Base-by-base conservation (phyloP, 805 yeast genomes). In the Cyberlindnera galapagoensis region DNA sequence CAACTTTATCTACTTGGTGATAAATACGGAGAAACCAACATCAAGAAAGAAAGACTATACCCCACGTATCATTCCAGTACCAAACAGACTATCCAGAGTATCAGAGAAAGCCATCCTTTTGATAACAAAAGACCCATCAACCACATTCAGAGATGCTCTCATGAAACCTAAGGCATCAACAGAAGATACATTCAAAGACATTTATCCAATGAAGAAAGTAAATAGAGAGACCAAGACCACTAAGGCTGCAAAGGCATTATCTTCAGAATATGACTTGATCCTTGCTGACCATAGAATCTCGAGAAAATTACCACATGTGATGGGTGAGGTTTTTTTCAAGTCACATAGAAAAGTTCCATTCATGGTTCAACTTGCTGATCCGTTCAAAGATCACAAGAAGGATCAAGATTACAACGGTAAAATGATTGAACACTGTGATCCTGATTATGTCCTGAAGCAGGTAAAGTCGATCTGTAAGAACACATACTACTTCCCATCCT, bases 71-170 rank as follows among this genome's bases (percentile, higher is more conserved):
- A 62, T 78, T 25, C 24, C 23, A 23, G 35, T 32, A 21, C 64
- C 72, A 0, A 60, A 69, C 42, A 67, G 71, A 40, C 52, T 80
- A 35, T 69, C 67, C 32, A 65, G 63, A 35, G 51, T 73, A 3
- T 66, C 67, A 14, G 68, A 69, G 14, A 60, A 69, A 30, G 60
- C 74, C 15, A 67, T 81, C 5, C 51, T 82, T 4, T 60, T 85
- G 13, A 66, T 85, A 10, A 80, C 90, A 7, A 82, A 80, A 42
- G 92, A 84, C 48, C 88, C 90, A 1, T 71, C 79, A 5, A 61
- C 70, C 5, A 62, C 65, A 6, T 82, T 74, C 46, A 62, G 76
- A 21, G 62, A 61, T 9, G 63, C 67, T 5, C 51, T 82, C 5
- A 60, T 65, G 6, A 59, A 37, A 26, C 31, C 37, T 13, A 42